Conservation (phyloP, 176 grass and related monocot genomes). For the Lolium perenne region DNA sequence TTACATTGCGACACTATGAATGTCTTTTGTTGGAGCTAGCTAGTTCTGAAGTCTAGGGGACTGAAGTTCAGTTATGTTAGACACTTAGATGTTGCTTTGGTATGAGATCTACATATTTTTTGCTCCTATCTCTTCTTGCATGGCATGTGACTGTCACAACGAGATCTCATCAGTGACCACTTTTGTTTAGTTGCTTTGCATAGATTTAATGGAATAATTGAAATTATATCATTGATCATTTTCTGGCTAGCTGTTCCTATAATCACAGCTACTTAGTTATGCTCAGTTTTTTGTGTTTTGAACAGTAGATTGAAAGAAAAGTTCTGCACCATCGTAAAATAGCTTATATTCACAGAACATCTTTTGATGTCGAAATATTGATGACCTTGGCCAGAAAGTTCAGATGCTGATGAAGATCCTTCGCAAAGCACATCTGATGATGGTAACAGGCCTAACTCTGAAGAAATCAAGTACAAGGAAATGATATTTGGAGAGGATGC, state of each 20-base stretch:
- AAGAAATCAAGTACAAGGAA: conserved; percentile 74
- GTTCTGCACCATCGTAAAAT: background rate
- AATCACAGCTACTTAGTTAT: conserved; percentile 14
- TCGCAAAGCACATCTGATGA: conserved; percentile 38
- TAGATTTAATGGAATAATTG: background rate
- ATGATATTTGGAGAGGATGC: conserved; percentile 93
- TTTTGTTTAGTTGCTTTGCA: background rate
- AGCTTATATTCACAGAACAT: background rate
- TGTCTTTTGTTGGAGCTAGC: background rate
- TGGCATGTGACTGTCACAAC: background rate
- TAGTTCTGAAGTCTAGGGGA: background rate
- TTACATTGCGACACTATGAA: background rate
- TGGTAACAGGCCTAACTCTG: conserved; percentile 40
- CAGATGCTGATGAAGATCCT: conserved; percentile 45
- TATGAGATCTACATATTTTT: background rate
- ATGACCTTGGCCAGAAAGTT: conserved; percentile 51
- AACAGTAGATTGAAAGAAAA: background rate
- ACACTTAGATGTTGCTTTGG: background rate
- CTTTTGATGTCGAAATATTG: conserved; percentile 38
- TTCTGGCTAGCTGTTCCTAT: background rate
- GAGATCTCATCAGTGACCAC: background rate
- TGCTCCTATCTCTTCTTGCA: background rate
- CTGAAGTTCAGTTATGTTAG: background rate
- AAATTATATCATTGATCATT: background rate
- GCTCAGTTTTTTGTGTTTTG: background rate